Evolutionary conservation across 2,329 filamentous ascomycete species (phyloP), one percentile per base, ranked within the genome.

Genomic region (Raffaelea arxii): DNA sequence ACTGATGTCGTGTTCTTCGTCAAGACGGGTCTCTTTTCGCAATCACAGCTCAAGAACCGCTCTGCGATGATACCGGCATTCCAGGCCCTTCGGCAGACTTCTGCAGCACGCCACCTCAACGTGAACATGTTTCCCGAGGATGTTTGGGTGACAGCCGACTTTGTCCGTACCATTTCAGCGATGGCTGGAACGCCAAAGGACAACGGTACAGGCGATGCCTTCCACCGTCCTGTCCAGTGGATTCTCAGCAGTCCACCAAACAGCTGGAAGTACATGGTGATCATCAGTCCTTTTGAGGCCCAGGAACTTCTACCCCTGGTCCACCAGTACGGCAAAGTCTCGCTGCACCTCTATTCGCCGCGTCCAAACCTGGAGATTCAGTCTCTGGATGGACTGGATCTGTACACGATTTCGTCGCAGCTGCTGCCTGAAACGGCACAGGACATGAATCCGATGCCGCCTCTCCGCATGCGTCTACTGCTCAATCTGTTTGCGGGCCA

Each of bases 401-500:
- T 78, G 2, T 74, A 66, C 54, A 65, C 59, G 1, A 46, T 70
- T 2, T 65, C 68, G 1, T 32, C 38, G 1, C 35, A 57, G 0
- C 48, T 51, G 3, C 10, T 2, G 0, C 24, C 18, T 1, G 32
- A 36, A 6, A 36, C 14, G 32, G n/a, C n/a, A n/a, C n/a, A n/a
- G n/a, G n/a, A n/a, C n/a, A n/a, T n/a, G n/a, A n/a, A n/a, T n/a
- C 30, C 49, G 54, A n/a, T 49, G 41, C 7, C 46, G 59, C 4
- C 55, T 52, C 14, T 57, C 53, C 19, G 44, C 1, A 55, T 75
- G 0, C 58, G 63, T 0, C 60, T 66, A 0, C 67, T 76, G 47
- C 66, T 87, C 0, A 82, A 83, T 37, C 61, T 87, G 0, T 86
- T 88, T 46, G 67, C 84, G 0, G 84, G 83, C 0, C 79, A 84